Base-by-base conservation (phyloP, 768 basidiomycete species). In the Pluteus cervinus region DNA sequence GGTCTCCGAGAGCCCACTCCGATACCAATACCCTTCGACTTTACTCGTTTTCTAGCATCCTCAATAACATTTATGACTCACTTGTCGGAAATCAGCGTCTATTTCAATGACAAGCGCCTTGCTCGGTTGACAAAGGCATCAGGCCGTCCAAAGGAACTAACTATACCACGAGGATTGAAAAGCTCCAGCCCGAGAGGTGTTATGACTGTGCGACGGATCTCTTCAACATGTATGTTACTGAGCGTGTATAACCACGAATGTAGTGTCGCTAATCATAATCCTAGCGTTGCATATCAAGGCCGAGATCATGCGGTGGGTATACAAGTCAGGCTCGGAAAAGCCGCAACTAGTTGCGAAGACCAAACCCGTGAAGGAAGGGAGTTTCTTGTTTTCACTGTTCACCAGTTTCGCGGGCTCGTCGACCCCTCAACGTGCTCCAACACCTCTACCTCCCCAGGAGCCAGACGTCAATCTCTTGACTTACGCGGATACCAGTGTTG, bases 31-130 rank as follows among this genome's bases (percentile, higher is more conserved):
- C 72, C 86, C 5, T 87, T 93, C 45, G 91, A 97, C 50, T 81
- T 97, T 45, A 78, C 85, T 22, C 76, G 88, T 15, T 97, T 99
- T 56, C 70, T 99, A 14, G 73, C 82, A 25, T 93, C 91, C 2
- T 88, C 86, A 1, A 80, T 99, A 39, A 92, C 91, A 0, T 99
- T 99, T 62, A 97, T 96, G 84, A 65, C 73, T 8, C 71, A 79
- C 42, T 71, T 99, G 7, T 64, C 66, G 8, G 72, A 83, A 56
- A 76, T 97, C 40, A 79, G 76, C 46, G 76, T 98, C 18, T 89
- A 76, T 57, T 77, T 96, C 28, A 82, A 98, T 51, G 81, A 82
- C 44, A 75, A 81, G 51, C 67, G 82, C 24, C 68, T 92, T 4
- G 75, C 77, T 4, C 70, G 67, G 26, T 55, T 93, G 39, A 71